Evolutionary conservation across 768 basidiomycete species (phyloP), one percentile per base, ranked within the genome.

Genomic region (Boletus huronensis): DNA sequence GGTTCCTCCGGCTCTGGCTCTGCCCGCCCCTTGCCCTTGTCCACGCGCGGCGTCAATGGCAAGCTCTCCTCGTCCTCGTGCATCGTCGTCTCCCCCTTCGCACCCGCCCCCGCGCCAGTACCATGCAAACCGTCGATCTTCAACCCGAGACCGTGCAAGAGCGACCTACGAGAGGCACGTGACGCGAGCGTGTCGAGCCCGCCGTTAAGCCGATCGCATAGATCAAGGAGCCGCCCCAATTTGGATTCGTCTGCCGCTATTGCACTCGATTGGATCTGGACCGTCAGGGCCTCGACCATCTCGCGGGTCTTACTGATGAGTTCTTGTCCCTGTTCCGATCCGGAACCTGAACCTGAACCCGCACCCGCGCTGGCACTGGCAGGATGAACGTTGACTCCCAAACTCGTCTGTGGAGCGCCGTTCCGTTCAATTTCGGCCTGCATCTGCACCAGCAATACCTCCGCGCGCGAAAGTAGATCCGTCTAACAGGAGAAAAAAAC

Each of bases 1-100:
- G 73, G 81, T 44, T 82, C 77, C 70, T 86, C 81, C 1, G 87
- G 81, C 63, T 85, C 81, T 1, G 86, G 82, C 62, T 83, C 77
- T 26, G 88, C 88, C 48, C 80, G 80, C 21, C 78, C 83, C 70
- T 92, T 92, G 52, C 90, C 90, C 67, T 92, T 93, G 69, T 92
- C 88, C 16, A 86, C 65, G 45, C 78, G 78, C 0, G 88, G 87
- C 19, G 86, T 88, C 39, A 78, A 73, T 14, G 77, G 80, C 21
- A 58, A 55, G 2, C 71, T 72, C 5, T 57, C 57, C 21, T 75
- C 74, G 10, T 66, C 66, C 16, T 46, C 60, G 3, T 53, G 54
- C 31, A 25, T 52, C 11, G 48, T 53, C 1, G 50, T 38, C 28
- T 48, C 61, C 9, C 28, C 40, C 17, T 28, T n/a, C 5, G 41